Percentiles rank a stretch among this genome's conserved stretches.
These are phyloP conservation scores for Cystobasidium sp. DNA, from an alignment of 1,284 basidiomycete species.

Conservation along the genomic window DNA sequence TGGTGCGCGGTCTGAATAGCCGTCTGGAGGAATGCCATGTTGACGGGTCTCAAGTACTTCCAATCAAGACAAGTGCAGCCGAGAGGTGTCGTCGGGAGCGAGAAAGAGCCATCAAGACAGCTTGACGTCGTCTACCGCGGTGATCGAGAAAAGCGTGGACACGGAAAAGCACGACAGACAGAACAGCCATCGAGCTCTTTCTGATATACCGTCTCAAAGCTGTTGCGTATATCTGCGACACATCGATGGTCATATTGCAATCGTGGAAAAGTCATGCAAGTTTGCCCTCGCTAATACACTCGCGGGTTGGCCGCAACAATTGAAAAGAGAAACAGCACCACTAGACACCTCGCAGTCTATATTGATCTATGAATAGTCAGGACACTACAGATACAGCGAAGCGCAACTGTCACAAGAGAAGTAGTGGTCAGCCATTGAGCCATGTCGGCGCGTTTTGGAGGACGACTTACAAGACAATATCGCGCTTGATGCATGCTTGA, in stretches of 20 bases:
- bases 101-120: neutral
- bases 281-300: neutral
- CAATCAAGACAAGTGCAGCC: too few relatives aligned
- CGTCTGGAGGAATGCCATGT: slow-evolving; percentile 30
- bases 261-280: neutral
- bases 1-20: slow-evolving; percentile 19
- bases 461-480: slow-evolving; percentile 61
- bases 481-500: slow-evolving; percentile 88
- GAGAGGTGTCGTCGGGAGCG: neutral
- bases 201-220: neutral
- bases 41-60: neutral
- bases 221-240: neutral
- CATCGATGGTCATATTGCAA: neutral
- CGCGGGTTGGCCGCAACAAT: too few relatives aligned
- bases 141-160: slow-evolving; percentile 3
- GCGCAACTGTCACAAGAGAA: slow-evolving; percentile 27
- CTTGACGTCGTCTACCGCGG: neutral
- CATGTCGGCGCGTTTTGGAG: slow-evolving; percentile 31
- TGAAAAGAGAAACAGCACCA: too few relatives aligned
- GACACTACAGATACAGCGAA: slow-evolving; percentile 37
- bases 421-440: slow-evolving; percentile 14
- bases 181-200: neutral
- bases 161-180: neutral
- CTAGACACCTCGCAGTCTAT: neutral
- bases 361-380: neutral